Base-by-base conservation (phyloP, 1,284 basidiomycete genomes). In the Thecaphora thlaspeos region DNA sequence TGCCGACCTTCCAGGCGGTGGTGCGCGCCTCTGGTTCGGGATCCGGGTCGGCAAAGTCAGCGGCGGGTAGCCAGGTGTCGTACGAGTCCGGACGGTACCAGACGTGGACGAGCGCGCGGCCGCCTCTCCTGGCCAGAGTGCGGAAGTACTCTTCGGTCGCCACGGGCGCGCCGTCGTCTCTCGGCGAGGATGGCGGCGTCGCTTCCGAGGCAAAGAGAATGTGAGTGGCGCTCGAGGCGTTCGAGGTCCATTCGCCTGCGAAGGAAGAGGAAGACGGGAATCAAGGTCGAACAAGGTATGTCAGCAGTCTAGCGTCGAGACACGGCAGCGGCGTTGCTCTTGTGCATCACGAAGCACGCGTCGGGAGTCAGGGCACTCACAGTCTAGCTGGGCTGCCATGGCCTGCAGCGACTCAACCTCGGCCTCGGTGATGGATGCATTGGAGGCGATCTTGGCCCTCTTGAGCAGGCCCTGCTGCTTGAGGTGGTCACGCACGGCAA, bases 1-100 rank as follows among this genome's bases (percentile, higher is more conserved):
- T 46, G 37, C 66, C 57, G 28, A 77, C 42, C 43, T 64, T 57
- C 73, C 75, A 76, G 2, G 66, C 60, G 0, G 55, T 41, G 2
- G 50, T 40, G 24, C 61, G 60, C 37, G 58, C 56, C 46, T 63
- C 68, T n/a, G 74, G 74, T 23, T 70, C 76, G 3, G 74, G 71
- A 46, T 77, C 75, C 1, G 75, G 75, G 12, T 70, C 66, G 26
- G 73, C 65, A 62, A 77, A 77, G 51, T 73, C 73, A 37, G 63
- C 55, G 24, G 73, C 71, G 1, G 76, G 74, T 7, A 77, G 62
- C 76, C 76, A 77, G n/a, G 74, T 75, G 50, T 77, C 76, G 61
- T 76, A 76, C n/a, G 76, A 77, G 52, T 77, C 75, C 23, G 76
- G 76, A 10, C 76, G 62, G 59, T 77, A 77, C 76, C 76, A 77